phyloP scores from a whole-genome alignment of 345 rosid genomes.

The Capsella bursapastoris region DNA sequence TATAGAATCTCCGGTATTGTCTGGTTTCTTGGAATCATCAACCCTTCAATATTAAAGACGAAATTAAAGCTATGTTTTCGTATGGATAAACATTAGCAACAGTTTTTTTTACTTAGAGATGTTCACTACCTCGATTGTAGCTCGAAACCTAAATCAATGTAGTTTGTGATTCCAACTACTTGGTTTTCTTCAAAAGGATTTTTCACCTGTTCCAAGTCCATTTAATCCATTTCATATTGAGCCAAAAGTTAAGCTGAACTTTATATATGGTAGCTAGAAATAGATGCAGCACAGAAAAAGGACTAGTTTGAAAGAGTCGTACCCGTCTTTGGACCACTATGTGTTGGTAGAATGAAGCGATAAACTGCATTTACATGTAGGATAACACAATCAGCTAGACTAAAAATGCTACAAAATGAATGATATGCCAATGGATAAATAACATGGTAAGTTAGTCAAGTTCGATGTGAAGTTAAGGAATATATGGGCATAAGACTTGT shows the following conservation, averaged over 20 bases:
- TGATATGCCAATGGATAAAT: background rate
- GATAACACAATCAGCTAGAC: conserved; percentile 26
- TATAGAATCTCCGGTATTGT: conserved; percentile 59
- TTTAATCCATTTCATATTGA: conserved; percentile 15
- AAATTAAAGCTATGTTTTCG: conserved; percentile 32
- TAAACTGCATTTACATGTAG: conserved; percentile 63
- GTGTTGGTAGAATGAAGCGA: conserved; percentile 88
- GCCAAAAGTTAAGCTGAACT: background rate
- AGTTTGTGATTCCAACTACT: conserved; percentile 92
- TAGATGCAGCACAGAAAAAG: background rate
- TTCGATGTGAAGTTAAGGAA: background rate
- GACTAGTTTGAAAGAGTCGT: conserved; percentile 41
- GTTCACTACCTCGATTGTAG: conserved; percentile 69
- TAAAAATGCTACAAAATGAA: background rate
- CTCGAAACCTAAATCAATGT: conserved; percentile 92
- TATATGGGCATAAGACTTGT: background rate
- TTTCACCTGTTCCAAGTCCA: conserved; percentile 65
- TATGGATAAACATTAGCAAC: conserved; percentile 3
- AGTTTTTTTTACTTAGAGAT: background rate
- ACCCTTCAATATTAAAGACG: conserved; percentile 49
- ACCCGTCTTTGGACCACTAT: conserved; percentile 94
- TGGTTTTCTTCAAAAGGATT: conserved; percentile 79
- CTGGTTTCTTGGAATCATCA: conserved; percentile 55
- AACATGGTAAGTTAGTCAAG: background rate
- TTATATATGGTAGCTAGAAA: background rate